Evolutionary conservation across 441 rosid genomes (phyloP).

Genomic region (Aleurites moluccanus): DNA sequence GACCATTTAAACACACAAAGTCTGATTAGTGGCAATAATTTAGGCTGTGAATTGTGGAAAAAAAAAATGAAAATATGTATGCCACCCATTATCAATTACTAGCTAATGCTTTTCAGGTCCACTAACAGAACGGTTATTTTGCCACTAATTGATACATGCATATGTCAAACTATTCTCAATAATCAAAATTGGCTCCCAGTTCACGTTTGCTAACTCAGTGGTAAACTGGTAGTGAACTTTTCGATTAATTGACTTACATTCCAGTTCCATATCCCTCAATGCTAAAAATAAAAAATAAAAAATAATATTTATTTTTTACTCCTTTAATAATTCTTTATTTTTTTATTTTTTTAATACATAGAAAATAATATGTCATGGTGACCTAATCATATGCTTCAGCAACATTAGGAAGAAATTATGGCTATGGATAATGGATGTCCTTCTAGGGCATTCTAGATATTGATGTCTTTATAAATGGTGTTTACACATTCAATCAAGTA

Average conservation of each 20-base stretch:
- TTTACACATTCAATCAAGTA: no score
- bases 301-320: no score
- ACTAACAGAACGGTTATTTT: conserved; percentile 21
- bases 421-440: no score
- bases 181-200: background rate
- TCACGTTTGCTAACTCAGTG: background rate
- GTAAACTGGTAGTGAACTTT: no score
- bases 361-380: conserved; percentile 3
- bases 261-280: no score
- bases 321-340: background rate
- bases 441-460: background rate
- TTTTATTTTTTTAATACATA: background rate
- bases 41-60: conserved; percentile 1
- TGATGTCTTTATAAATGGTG: background rate
- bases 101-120: background rate
- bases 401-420: background rate
- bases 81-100: background rate
- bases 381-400: conserved; percentile 2
- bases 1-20: background rate
- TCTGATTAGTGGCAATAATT: conserved; percentile 5
- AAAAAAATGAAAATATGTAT: background rate
- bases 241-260: no score
- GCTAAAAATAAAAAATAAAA: no score
- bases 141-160: conserved; percentile 26
- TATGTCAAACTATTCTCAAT: conserved; percentile 7